phyloP scores from a whole-genome alignment of 116 monocot species.

The Papilionanthe hybrid region DNA sequence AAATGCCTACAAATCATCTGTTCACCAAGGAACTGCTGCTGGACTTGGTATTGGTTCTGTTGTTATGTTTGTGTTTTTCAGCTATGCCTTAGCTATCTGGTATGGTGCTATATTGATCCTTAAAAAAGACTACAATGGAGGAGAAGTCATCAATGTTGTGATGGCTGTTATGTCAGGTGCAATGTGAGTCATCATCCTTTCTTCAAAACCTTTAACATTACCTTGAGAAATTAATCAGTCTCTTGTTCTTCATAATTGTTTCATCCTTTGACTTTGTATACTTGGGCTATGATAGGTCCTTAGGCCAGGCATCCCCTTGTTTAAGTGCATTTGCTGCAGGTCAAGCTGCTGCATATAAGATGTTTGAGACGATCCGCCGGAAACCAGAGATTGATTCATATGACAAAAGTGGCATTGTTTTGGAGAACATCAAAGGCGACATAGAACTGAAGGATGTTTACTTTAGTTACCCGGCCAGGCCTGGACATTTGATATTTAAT shows the following conservation, averaged over 20 bases:
- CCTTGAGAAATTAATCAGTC: neutral
- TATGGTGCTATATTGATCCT: conserved; percentile 53
- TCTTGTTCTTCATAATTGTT: neutral
- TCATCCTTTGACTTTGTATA: neutral
- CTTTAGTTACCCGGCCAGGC: conserved; percentile 63
- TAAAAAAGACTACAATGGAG: conserved; percentile 48
- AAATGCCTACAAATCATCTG: conserved; percentile 27
- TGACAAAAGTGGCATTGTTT: conserved; percentile 26
- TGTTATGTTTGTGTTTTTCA: conserved; percentile 33
- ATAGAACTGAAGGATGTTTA: conserved; percentile 43
- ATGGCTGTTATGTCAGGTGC: conserved; percentile 50
- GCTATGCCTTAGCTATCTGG: conserved; percentile 59
- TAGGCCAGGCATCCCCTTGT: conserved; percentile 63
- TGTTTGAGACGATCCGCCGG: conserved; percentile 59
- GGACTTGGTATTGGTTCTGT: conserved; percentile 45
- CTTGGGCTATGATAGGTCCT: conserved; percentile 18
- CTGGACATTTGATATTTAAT: conserved; percentile 46
- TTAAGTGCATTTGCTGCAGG: conserved; percentile 58
- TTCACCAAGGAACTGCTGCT: conserved; percentile 36
- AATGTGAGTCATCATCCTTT: conserved; percentile 32
- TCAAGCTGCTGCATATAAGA: conserved; percentile 63
- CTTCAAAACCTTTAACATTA: neutral
- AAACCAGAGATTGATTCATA: conserved; percentile 46
- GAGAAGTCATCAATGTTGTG: conserved; percentile 40
- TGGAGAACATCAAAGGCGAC: conserved; percentile 52